These are phyloP conservation scores for Clohesyomyces aquaticus DNA, from an alignment of 495 filamentous ascomycete genomes.

Conservation along the genomic window DNA sequence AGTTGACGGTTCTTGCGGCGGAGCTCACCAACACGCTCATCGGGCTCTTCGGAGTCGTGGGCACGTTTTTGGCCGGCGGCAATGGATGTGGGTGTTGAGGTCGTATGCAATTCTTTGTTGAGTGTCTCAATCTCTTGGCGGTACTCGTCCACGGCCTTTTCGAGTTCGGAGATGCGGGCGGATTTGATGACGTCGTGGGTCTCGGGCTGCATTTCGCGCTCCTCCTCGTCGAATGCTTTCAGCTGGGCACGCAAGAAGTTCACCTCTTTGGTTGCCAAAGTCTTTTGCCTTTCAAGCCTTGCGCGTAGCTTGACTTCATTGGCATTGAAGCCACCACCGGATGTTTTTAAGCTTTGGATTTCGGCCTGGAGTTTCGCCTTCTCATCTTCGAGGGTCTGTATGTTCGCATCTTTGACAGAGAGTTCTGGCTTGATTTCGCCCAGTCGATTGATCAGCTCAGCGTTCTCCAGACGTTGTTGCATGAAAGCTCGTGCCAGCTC, in stretches of 20 bases:
- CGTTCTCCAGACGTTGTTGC: slow-evolving; percentile 77
- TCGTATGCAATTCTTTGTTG: slow-evolving; percentile 70
- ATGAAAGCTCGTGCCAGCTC: slow-evolving; percentile 81
- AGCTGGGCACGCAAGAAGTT: slow-evolving; percentile 91
- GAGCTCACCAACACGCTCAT: slow-evolving; percentile 79
- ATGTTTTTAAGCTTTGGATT: slow-evolving; percentile 68
- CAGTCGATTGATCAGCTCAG: slow-evolving; percentile 73
- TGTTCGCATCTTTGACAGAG: slow-evolving; percentile 75
- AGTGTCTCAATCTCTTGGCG: slow-evolving; percentile 77
- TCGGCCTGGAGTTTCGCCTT: slow-evolving; percentile 63
- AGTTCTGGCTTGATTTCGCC: slow-evolving; percentile 80
- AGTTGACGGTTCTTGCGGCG: slow-evolving; percentile 81
- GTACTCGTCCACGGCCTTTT: slow-evolving; percentile 84
- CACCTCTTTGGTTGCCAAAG: slow-evolving; percentile 85
- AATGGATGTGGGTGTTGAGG: slow-evolving; percentile 45
- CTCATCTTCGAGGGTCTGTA: slow-evolving; percentile 72
- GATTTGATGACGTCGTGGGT: slow-evolving; percentile 75
- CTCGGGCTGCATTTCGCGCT: slow-evolving; percentile 78
- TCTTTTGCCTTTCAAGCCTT: slow-evolving; percentile 82
- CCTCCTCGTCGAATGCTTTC: slow-evolving; percentile 88
- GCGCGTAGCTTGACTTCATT: slow-evolving; percentile 61
- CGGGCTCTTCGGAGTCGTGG: slow-evolving; percentile 63
- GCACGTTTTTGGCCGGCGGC: slow-evolving; percentile 62
- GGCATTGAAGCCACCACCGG: slow-evolving; percentile 45
- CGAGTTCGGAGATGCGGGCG: slow-evolving; percentile 77